phyloP scores from a whole-genome alignment of 805 yeast species.

The Tetrapisispora iriomotensis region DNA sequence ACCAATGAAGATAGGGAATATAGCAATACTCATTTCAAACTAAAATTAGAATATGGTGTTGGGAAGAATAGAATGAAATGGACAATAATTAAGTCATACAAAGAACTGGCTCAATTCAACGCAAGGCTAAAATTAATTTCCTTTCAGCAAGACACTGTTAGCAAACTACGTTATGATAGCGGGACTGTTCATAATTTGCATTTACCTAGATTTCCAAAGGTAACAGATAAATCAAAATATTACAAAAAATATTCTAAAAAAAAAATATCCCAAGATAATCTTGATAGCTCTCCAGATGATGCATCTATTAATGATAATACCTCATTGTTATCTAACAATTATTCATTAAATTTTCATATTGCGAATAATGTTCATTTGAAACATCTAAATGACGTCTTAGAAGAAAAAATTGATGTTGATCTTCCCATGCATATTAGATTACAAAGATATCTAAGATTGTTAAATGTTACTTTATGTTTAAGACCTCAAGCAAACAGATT shows the following conservation, averaged over 20 bases:
- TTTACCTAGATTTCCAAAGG: slow-evolving; percentile 25
- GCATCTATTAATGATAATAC: not conserved
- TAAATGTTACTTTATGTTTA: slow-evolving; percentile 51
- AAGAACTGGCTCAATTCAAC: slow-evolving; percentile 65
- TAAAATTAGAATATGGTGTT: slow-evolving; percentile 86
- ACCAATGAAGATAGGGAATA: slow-evolving; percentile 2
- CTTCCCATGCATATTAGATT: slow-evolving; percentile 32
- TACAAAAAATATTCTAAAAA: not conserved
- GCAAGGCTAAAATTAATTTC: slow-evolving; percentile 49
- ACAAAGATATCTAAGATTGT: slow-evolving; percentile 55
- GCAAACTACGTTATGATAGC: slow-evolving; percentile 20
- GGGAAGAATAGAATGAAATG: slow-evolving; percentile 72
- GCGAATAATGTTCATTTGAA: slow-evolving; percentile 18
- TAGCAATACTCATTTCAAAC: slow-evolving; percentile 31
- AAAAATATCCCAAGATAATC: not conserved
- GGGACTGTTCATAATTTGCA: slow-evolving; percentile 18
- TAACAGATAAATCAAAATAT: slow-evolving; percentile 9
- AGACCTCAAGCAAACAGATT: slow-evolving; percentile 75
- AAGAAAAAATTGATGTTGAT: slow-evolving; percentile 17
- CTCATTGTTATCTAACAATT: slow-evolving; percentile 6
- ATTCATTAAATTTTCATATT: slow-evolving; percentile 12
- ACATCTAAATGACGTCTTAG: slow-evolving; percentile 23
- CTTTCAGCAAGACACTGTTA: slow-evolving; percentile 34
- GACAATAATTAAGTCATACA: slow-evolving; percentile 63
- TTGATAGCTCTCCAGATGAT: not conserved